Percentiles rank a stretch among this genome's conserved stretches.
These are phyloP conservation scores for sunflower (Helianthus annuus) DNA, from an alignment of 129 eudicot genomes.

Conservation along the genomic window DNA sequence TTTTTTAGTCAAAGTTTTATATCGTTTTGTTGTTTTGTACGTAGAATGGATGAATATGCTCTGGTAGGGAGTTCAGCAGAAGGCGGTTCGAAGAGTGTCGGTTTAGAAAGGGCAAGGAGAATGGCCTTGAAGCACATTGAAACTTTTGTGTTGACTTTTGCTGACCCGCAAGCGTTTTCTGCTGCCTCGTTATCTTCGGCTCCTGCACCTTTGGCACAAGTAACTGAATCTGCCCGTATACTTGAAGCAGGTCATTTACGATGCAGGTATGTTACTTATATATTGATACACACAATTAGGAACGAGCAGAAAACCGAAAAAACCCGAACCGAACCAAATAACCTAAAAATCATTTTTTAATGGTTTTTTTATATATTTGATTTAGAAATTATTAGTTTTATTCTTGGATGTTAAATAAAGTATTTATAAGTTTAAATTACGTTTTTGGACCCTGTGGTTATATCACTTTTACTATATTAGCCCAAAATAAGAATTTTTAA, in stretches of 20 bases:
- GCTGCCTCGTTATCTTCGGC: slow-evolving; percentile 81
- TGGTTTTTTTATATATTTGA: no score
- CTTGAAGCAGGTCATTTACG: slow-evolving; percentile 93
- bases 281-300: no score
- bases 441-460: no score
- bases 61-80: slow-evolving; percentile 65
- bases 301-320: no score
- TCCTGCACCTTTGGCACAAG: slow-evolving; percentile 83
- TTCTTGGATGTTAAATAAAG: no score
- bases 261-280: slow-evolving; percentile 67
- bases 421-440: no score
- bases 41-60: slow-evolving; percentile 92
- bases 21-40: slow-evolving; percentile 27
- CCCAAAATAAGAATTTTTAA: no score
- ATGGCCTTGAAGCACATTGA: slow-evolving; percentile 90
- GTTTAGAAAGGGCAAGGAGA: slow-evolving; percentile 70
- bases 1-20: neutral
- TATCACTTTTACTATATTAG: no score
- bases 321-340: no score
- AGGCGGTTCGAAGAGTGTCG: slow-evolving; percentile 66
- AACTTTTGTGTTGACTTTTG: slow-evolving; percentile 71
- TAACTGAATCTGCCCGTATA: slow-evolving; percentile 81
- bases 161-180: slow-evolving; percentile 81
- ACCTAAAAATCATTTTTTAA: no score
- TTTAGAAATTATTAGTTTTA: no score